phyloP scores from a whole-genome alignment of 192 early-diverging fungal genomes.

The Cladochytrium replicatum region DNA sequence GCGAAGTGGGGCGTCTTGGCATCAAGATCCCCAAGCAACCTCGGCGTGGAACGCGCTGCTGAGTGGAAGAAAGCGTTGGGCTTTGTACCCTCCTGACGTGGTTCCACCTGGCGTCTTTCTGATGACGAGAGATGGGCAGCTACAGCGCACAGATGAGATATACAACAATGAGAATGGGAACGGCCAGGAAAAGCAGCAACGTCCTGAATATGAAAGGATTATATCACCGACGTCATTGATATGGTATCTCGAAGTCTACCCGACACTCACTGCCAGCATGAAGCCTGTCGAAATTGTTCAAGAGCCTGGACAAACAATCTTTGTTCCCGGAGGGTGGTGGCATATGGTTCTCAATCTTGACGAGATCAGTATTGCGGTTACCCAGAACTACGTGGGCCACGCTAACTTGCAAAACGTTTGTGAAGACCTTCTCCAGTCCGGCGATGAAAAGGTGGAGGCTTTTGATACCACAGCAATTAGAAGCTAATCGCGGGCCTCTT shows the following conservation, averaged over 20 bases:
- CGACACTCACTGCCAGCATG: slow-evolving; percentile 6
- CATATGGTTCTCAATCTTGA: slow-evolving; percentile 23
- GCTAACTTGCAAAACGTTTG: too few species aligned
- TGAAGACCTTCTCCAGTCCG: too few species aligned
- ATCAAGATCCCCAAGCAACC: slow-evolving; percentile 14
- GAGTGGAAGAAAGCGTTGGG: slow-evolving; percentile 10
- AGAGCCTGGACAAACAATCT: slow-evolving; percentile 21
- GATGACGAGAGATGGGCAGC: neutral
- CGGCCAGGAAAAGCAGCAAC: neutral
- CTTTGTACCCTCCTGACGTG: slow-evolving; percentile 18
- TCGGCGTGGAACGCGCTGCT: slow-evolving; percentile 13
- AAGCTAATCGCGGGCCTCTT: too few species aligned
- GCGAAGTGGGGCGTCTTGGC: slow-evolving; percentile 24
- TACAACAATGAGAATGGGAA: too few species aligned
- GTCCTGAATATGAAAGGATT: slow-evolving; percentile 1
- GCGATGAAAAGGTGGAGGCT: too few species aligned
- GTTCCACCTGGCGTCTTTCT: slow-evolving; percentile 12
- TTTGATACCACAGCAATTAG: too few species aligned
- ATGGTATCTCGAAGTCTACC: slow-evolving; percentile 27
- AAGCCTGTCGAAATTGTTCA: slow-evolving; percentile 21
- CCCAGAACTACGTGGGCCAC: slow-evolving; percentile 15
- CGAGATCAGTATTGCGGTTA: slow-evolving; percentile 17
- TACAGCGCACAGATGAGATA: too few species aligned
- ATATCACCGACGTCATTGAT: slow-evolving; percentile 3
- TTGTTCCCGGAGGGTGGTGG: slow-evolving; percentile 30